Base-by-base conservation (phyloP, 2,329 filamentous ascomycete genomes). In the Akanthomyces muscarius region DNA sequence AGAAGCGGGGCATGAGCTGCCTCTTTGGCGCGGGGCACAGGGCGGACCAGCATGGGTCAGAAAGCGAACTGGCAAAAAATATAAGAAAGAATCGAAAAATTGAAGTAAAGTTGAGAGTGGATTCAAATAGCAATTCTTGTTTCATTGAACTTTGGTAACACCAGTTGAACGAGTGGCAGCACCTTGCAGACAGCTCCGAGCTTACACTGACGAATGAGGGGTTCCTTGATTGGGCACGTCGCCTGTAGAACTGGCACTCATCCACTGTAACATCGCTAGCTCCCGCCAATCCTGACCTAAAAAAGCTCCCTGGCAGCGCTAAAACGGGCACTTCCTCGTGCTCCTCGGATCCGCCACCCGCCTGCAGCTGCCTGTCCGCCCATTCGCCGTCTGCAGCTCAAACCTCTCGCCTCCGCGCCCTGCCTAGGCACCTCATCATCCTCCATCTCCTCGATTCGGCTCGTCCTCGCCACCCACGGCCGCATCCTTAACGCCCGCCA, bases 1-100 rank as follows among this genome's bases (percentile, higher is more conserved):
- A 23, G 25, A 45, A 61, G 57, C 48, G 57, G 57, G 57, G 57
- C 57, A 45, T 36, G 57, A 61, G 57, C 57, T 60, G 57, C 57
- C 57, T 61, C 57, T 52, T 61, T 44, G 57, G 36, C 45, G 57
- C 36, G 47, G 47, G 48, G 57, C 57, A 61, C 41, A 50, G 25
- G 25, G 48, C 4, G 47, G 47, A 16, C n/a, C 21, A 2, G 23
- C 11, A 13, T 10, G 2, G 4, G 25, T 13, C 47, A 25, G 13
- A 8, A 28, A 30, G 8, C 21, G 8, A 14, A 30, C 23, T 47
- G n/a, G 18, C 11, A 11, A 25, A 41, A 28, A 28, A 55, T 55
- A 33, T 18, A 28, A 18, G 13, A 36, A 41, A 53, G 21, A 18
- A 7, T 5, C 6, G 4, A 30, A 23, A 21, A 53, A 3, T 21